Base-by-base conservation (phyloP, 306 rosid genomes). In the Acacia confusa region DNA sequence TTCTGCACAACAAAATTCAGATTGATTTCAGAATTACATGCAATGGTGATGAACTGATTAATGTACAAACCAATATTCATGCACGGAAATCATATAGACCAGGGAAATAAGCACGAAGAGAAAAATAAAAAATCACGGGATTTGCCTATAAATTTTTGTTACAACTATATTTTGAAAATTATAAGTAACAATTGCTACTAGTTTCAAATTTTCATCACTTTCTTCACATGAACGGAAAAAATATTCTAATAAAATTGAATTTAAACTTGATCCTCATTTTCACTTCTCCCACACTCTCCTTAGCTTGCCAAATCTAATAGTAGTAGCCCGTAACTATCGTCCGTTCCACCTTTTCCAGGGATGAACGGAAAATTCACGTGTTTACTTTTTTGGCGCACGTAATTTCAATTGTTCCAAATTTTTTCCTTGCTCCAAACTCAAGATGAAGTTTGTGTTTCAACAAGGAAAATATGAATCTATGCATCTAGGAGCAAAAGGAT, bases 1-100 rank as follows among this genome's bases (percentile, higher is more conserved):
- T 94, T 96, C 99, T 96, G 98, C 83, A 81, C 73, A 78, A 68
- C 36, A 79, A 17, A 17, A 15, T 63, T 72, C 70, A 84, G 20
- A n/a, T 10, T 60, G 20, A n/a, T 10, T 60, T 72, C 69, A 84
- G 19, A 45, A 70, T 32, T 32, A 70, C 32, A 6, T 5, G 22
- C 7, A 50, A 24, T 12, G 3, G 36, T 66, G 75, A n/a, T n/a
- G 13, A 55, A 14, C 52, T 47, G 14, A 14, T 19, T 25, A 74
- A 36, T 63, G 64, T 15, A 25, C 28, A 48, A 36, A 69, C 57
- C 34, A 44, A 41, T 41, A 64, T 60, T 55, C 63, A 55, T 55
- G 28, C 3, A 69, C 4, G 6, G 16, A 67, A 24, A 27, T 66
- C 73, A 74, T 12, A 44, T 38, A 74, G 41, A 60, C 6, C 14